Evolutionary conservation across 2,329 filamentous ascomycete species (phyloP), one percentile per base, ranked within the genome.

Genomic region (Trichoderma harzianum): DNA sequence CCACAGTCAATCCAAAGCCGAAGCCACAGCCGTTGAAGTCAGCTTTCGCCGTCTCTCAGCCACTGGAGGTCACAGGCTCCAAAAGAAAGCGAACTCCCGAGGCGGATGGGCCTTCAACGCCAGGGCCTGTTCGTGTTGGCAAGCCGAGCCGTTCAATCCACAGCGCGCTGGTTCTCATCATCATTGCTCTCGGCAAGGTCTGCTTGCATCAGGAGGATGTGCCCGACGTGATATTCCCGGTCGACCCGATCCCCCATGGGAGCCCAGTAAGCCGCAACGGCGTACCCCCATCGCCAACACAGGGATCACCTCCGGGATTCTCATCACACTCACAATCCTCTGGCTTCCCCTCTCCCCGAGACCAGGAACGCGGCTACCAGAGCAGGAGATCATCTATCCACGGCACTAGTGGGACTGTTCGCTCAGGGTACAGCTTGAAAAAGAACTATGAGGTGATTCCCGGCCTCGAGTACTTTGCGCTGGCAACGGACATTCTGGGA

Each of bases 171-270:
- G 89, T 98, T 1, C 86, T 98, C 3, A 85, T 95, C 5, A 89
- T 97, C 1, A 85, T 98, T 69, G 95, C 95, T 0, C 83, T 99
- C 7, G 96, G 96, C 21, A 94, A 94, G 77, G 92, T 98, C 14
- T 95, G 93, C 76, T 79, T 85, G 10, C 81, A 87, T 75, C 85
- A 84, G 58, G 84, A 85, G 0, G 84, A 82, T 74, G 84, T 91
- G 4, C 88, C 88, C 0, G 88, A 90, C 65, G 83, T 91, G 3
- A 86, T 92, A 3, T 79, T 80, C 68, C 73, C 77, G 16, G 72
- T 75, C 5, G 80, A 83, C 16, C 74, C 74, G 10, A 63, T 77
- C 39, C 76, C 78, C n/a, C 80, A 80, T 24, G 80, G 80, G 6
- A 83, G 81, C 63, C 80, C 80, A 2, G 69, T 77, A 12, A 80